These are phyloP conservation scores for Anisodus tanguticus DNA, from an alignment of 257 asterid species.

Conservation along the genomic window DNA sequence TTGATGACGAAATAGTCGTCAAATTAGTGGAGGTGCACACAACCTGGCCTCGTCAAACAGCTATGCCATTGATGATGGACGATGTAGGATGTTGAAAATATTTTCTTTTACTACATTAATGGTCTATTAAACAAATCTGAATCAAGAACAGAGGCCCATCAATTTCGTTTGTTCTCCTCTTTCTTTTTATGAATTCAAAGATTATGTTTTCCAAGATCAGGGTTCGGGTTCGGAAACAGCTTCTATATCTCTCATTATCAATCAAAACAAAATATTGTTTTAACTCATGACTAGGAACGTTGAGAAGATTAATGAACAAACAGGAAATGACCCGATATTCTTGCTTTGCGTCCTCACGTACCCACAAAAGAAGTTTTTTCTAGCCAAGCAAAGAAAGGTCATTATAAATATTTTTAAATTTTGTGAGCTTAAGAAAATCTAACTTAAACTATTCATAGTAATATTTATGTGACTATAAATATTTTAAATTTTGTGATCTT, in stretches of 20 bases:
- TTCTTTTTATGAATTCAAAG: not conserved
- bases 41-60: not conserved
- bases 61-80: not conserved
- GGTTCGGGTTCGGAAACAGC: not conserved
- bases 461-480: too few relatives aligned
- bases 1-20: too few relatives aligned
- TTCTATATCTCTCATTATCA: not conserved
- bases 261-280: not conserved
- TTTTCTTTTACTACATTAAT: not conserved
- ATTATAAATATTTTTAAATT: too few relatives aligned
- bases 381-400: too few relatives aligned
- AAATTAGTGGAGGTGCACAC: not conserved
- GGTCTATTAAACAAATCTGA: not conserved
- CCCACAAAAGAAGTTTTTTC: not conserved
- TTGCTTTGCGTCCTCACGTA: not conserved
- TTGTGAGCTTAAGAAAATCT: too few relatives aligned
- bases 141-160: constrained; percentile 6
- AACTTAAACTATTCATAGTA: too few relatives aligned
- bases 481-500: too few relatives aligned
- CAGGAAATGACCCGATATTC: not conserved
- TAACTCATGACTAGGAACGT: not conserved
- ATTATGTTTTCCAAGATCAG: not conserved
- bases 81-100: not conserved
- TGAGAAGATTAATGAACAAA: not conserved
- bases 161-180: not conserved